phyloP scores from a whole-genome alignment of 139 green algal genomes.

The Chlamydomonas sphaeroides region DNA sequence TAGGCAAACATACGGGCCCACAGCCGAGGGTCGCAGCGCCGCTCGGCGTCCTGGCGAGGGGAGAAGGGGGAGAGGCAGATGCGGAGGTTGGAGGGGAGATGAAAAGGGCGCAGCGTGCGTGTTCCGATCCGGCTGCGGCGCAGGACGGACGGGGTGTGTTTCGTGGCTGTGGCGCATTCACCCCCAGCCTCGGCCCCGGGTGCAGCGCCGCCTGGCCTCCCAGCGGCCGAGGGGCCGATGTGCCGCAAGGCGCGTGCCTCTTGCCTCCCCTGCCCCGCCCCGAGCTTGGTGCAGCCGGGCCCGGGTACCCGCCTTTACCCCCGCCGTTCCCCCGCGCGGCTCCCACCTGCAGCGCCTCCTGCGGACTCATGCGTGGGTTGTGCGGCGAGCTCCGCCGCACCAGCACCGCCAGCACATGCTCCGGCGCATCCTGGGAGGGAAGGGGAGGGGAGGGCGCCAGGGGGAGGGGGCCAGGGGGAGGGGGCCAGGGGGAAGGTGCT shows the following conservation, averaged over 20 bases:
- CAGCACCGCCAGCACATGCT: neutral
- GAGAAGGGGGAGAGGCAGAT: neutral
- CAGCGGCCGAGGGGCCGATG: neutral
- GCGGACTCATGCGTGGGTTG: neutral
- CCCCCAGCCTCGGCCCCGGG: neutral
- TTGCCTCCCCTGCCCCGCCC: too few relatives aligned
- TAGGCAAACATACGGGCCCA: conserved; percentile 47
- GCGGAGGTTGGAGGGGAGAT: neutral
- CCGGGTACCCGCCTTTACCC: neutral
- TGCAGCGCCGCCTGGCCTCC: neutral
- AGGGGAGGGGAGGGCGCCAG: neutral
- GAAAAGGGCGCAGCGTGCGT: neutral
- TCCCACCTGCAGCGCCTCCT: neutral
- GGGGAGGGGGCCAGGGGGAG: neutral
- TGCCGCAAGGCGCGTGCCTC: neutral
- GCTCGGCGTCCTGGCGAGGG: neutral
- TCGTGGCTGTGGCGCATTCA: too few relatives aligned
- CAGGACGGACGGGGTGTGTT: too few relatives aligned
- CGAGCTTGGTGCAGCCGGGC: neutral
- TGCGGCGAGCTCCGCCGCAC: neutral
- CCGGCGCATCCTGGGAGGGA: neutral
- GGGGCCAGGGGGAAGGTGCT: too few relatives aligned
- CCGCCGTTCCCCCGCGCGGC: too few relatives aligned
- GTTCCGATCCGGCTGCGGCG: neutral
- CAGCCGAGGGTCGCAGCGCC: neutral